These are phyloP conservation scores for Didymosphaeria variabile DNA, from an alignment of 2,329 filamentous ascomycete species.

Conservation along the genomic window DNA sequence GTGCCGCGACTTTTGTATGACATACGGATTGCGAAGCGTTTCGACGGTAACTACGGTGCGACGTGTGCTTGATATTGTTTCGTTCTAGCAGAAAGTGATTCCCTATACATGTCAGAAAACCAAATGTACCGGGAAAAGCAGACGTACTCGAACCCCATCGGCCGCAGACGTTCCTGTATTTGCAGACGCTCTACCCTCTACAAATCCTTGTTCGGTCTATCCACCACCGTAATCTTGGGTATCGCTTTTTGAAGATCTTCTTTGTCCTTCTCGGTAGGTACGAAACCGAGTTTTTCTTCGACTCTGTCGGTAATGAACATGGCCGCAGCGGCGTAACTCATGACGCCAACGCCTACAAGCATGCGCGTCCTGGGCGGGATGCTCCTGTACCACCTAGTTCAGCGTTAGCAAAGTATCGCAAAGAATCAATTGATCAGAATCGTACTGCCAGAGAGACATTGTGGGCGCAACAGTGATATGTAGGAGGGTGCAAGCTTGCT, in stretches of 20 bases:
- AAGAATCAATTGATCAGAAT: background rate
- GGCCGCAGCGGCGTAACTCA: slow-evolving; percentile 78
- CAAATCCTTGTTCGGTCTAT: slow-evolving; percentile 24
- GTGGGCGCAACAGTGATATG: background rate
- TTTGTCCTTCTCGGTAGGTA: slow-evolving; percentile 76
- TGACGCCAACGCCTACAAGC: slow-evolving; percentile 75
- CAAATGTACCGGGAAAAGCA: background rate
- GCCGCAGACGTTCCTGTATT: background rate
- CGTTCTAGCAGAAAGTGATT: background rate
- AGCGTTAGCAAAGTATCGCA: slow-evolving; percentile 10
- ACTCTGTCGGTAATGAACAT: slow-evolving; percentile 77
- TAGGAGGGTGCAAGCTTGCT: background rate
- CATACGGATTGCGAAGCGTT: background rate
- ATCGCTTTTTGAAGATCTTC: slow-evolving; percentile 68
- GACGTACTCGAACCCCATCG: background rate
- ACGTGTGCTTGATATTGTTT: background rate
- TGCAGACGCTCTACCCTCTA: background rate
- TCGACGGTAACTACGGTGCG: background rate
- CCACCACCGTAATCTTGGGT: slow-evolving; percentile 64
- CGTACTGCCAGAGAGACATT: slow-evolving; percentile 52
- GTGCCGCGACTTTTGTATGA: background rate
- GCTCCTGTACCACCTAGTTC: slow-evolving; percentile 67
- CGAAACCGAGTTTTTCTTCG: slow-evolving; percentile 77
- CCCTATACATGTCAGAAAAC: background rate
- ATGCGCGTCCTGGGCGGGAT: slow-evolving; percentile 76